These are phyloP conservation scores for Candida insectorum DNA, from an alignment of 805 yeast genomes.

Conservation along the genomic window DNA sequence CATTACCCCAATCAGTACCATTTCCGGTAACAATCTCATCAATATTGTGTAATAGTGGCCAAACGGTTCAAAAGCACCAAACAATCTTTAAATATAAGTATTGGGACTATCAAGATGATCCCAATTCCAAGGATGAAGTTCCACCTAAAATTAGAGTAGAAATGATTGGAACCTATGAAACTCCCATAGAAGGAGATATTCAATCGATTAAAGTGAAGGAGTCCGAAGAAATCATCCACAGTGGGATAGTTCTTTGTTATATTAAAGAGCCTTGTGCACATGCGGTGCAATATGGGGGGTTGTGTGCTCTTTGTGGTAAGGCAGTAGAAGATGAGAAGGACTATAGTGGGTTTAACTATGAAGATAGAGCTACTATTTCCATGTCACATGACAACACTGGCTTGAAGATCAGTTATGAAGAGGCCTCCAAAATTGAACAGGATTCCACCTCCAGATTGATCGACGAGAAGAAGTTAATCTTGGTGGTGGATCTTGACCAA, in stretches of 20 bases:
- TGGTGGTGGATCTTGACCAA: slow-evolving; percentile 96
- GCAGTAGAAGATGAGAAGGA: slow-evolving; percentile 68
- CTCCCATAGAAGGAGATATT: slow-evolving; percentile 76
- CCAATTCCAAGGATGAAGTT: slow-evolving; percentile 41
- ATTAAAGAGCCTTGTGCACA: slow-evolving; percentile 86
- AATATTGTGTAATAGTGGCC: slow-evolving; percentile 44
- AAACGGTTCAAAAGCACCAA: slow-evolving; percentile 46
- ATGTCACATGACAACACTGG: slow-evolving; percentile 90
- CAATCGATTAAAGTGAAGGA: slow-evolving; percentile 45
- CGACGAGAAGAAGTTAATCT: slow-evolving; percentile 64
- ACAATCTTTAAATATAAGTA: slow-evolving; percentile 61
- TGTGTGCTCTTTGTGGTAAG: slow-evolving; percentile 90
- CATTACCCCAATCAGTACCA: slow-evolving; percentile 59
- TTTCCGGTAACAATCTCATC: slow-evolving; percentile 66
- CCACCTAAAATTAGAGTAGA: slow-evolving; percentile 56
- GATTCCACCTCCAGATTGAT: slow-evolving; percentile 59
- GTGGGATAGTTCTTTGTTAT: slow-evolving; percentile 44
- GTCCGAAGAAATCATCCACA: slow-evolving; percentile 60
- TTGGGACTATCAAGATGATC: slow-evolving; percentile 61
- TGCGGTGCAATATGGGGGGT: slow-evolving; percentile 89
- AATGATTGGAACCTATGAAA: slow-evolving; percentile 72
- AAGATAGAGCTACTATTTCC: slow-evolving; percentile 75
- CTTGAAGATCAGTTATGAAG: slow-evolving; percentile 76
- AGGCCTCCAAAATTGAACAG: slow-evolving; percentile 82
- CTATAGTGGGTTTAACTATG: slow-evolving; percentile 64